Base-by-base conservation (phyloP, 176 grass and related monocot species). In the Carex scoparia region DNA sequence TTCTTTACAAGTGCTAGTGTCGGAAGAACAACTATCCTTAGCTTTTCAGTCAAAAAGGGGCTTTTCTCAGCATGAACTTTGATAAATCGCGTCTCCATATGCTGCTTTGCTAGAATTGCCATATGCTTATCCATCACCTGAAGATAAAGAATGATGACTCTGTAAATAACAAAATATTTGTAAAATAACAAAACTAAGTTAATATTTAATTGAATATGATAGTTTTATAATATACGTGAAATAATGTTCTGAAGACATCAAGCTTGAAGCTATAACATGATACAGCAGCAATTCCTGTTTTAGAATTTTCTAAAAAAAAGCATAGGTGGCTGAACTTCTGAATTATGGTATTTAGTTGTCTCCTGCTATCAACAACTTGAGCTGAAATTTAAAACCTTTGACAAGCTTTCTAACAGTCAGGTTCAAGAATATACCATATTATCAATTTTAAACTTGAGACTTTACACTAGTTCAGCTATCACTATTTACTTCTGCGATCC, bases 101-200 rank as follows among this genome's bases (percentile, higher is more conserved):
- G 96, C 84, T 99, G 96, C 77, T 95, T 90, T 2, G 96, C 96
- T 71, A 99, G 87, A 91, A 89, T 91, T 1, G 61, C 81, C 79
- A 95, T 48, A 86, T 99, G 96, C 18, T 95, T 95, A 85, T 99
- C 96, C 88, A 99, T 32, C 86, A 99, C 96, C 96, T 99, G 85
- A 66, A 89, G 56, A 79, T 3, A n/a, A 83, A 54, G 44, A 65
- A 31, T 28, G 15, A 69, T 33, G 53, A 66, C 44, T 33, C 14
- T 68, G 16, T 81, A 81, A 27, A 48, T 23, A 81, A 63, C 33
- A 65, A 80, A 81, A 23, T 44, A 63, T 65, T 18, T 0, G 3
- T 23, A 40, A 61, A 81, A 7, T 40, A 80, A 61, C 4, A 35
- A 30, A 56, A 33, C 4, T 23, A 61, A 57, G 33, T 61, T 32